phyloP scores from a whole-genome alignment of 2,329 filamentous ascomycete species.

The Pestalotiopsis sp. region DNA sequence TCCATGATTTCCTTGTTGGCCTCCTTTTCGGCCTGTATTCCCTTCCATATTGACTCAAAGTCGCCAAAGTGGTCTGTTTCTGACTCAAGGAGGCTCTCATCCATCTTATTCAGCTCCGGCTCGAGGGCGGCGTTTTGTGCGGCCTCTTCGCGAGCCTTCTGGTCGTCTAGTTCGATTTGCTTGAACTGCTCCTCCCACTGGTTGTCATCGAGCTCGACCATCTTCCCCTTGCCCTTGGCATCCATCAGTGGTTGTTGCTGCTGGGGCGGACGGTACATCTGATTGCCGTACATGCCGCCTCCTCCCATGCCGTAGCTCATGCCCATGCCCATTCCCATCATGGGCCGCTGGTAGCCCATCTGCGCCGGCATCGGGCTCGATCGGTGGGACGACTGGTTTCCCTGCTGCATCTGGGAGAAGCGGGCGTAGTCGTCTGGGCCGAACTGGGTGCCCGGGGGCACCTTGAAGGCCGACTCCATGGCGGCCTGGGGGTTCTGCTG shows the following conservation, averaged over 20 bases:
- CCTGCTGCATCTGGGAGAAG: slow-evolving; percentile 74
- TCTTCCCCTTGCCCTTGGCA: slow-evolving; percentile 82
- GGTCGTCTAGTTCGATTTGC: slow-evolving; percentile 74
- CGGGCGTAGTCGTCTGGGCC: slow-evolving; percentile 83
- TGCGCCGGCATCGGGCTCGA: slow-evolving; percentile 62
- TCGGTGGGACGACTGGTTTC: slow-evolving; percentile 43
- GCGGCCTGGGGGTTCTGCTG: slow-evolving; percentile 55
- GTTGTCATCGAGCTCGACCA: slow-evolving; percentile 90
- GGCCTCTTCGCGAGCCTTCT: slow-evolving; percentile 43
- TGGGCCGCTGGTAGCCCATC: slow-evolving; percentile 48
- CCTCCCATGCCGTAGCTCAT: slow-evolving; percentile 57
- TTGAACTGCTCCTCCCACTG: slow-evolving; percentile 98
- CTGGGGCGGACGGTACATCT: slow-evolving; percentile 56
- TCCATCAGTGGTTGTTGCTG: slow-evolving; percentile 47
- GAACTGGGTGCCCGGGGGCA: slow-evolving; percentile 64
- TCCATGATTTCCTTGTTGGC: slow-evolving; percentile 70
- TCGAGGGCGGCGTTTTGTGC: slow-evolving; percentile 66
- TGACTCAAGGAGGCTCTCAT: slow-evolving; percentile 63
- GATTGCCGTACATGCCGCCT: slow-evolving; percentile 53
- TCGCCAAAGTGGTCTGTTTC: slow-evolving; percentile 79
- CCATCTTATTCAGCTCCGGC: slow-evolving; percentile 85
- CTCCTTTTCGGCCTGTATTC: slow-evolving; percentile 77
- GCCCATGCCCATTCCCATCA: slow-evolving; percentile 49
- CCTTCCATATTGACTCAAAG: slow-evolving; percentile 88
- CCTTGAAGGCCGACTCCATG: slow-evolving; percentile 73